Evolutionary conservation across 2,329 filamentous ascomycete genomes (phyloP), one percentile per base, ranked within the genome.

Genomic region (Cordyceps farinosa): DNA sequence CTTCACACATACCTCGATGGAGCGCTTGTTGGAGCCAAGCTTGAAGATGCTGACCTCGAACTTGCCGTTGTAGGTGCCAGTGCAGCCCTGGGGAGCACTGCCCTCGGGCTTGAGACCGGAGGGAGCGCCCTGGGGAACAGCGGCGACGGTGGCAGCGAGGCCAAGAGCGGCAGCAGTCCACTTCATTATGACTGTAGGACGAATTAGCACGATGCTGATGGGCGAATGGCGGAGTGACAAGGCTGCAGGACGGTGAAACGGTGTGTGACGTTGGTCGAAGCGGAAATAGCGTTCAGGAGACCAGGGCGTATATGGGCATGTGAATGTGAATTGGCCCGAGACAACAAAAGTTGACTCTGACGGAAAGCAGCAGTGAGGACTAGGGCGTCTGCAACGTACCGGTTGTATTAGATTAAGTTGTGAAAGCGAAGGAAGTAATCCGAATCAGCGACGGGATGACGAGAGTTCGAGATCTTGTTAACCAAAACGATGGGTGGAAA

Each of bases 31-130:
- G 40, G 68, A 65, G 40, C 66, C 68, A 1, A 76, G 67, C 27
- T 75, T 73, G 51, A 82, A 75, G 58, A 86, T 80, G 54, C 84
- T 82, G 66, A 90, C 82, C 71, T 86, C 78, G 68, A 90, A 90
- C 40, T 75, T 76, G 54, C 84, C 84, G 15, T 77, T 69, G 69
- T 80, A 82, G 61, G 72, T 79, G 11, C 75, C 66, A 53, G 74
- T 70, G 77, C 87, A 91, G 64, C 82, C 83, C 1, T 74, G 69
- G 1, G 87, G 85, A 1, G 82, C 73, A 3, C 78, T 66, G 17
- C 72, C 75, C 1, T 76, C 71, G 11, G 87, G 86, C 6, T 81
- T 73, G 60, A 87, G 78, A 65, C 75, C 68, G 17, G 75, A 74
- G n/a, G 68, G 67, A 42, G 60, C 66, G 55, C 74, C 79, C 68